Base-by-base conservation (phyloP, 2,329 filamentous ascomycete genomes). In the Fusarium heterosporum region DNA sequence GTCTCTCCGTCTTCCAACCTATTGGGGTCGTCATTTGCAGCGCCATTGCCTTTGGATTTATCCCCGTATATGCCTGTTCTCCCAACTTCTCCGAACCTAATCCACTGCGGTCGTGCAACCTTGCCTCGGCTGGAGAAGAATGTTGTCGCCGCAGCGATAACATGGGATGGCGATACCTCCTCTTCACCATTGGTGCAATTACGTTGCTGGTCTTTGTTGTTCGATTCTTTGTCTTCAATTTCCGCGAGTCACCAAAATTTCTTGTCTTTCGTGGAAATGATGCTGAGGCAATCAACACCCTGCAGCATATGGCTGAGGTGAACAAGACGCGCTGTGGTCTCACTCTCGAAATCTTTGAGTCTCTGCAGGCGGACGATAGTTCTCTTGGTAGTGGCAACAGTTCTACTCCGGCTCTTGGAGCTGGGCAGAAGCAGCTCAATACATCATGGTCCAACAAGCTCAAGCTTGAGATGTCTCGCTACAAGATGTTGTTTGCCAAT, bases 1-100 rank as follows among this genome's bases (percentile, higher is more conserved):
- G 84, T 3, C 75, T 87, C 0, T 86, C 84, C 3, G 76, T 87
- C 26, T 87, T 86, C 59, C 84, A 87, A 59, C 85, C 85, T 2
- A 79, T 87, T 11, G 84, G 85, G 13, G 84, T 87, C 4, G 81
- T 86, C 4, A 69, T 85, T 28, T 82, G 80, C 64, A 82, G 78
- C 41, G 80, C 79, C 12, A 79, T 87, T 39, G 83, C 84, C 1
- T 86, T 85, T 36, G 83, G 80, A 6, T 85, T 84, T 67, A 84
- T 86, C 45, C 83, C 84, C 0, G 78, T 77, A 5, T 82, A 82
- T 68, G 82, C 81, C 2, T 86, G 84, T 74, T 77, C 76, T 0
- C 83, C 84, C 26, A 84, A 85, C 69, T 85, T 84, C 69, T 79
- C 81, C 8, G 79, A 83, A 56, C 57, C 70, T 1, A 16, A 69